Conservation (phyloP, 371 early-diverging fungal genomes). For the Apophysomyces sp. region DNA sequence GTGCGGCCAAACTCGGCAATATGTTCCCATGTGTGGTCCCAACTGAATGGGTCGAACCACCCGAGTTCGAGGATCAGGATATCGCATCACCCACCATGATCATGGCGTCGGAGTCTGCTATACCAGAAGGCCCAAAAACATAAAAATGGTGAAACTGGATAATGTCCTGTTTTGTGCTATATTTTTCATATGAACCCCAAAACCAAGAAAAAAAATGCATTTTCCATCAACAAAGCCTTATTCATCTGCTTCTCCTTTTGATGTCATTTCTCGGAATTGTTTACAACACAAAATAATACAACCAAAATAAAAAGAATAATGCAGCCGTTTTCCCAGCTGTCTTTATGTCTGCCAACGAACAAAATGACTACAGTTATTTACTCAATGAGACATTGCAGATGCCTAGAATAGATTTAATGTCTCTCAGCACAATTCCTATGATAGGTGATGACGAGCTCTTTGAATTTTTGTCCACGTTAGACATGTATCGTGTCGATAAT, state of each 20-base stretch:
- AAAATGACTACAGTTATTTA: neutral
- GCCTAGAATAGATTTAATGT: neutral
- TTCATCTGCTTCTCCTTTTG: neutral
- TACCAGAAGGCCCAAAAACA: neutral
- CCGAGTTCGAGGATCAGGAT: slow-evolving; percentile 35
- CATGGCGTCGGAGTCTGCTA: neutral
- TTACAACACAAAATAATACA: neutral
- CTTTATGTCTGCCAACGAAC: neutral
- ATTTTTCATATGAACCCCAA: neutral
- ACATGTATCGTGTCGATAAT: neutral
- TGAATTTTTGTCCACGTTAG: neutral
- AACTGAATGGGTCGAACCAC: slow-evolving; percentile 66
- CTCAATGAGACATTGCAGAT: neutral
- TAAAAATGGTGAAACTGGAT: neutral
- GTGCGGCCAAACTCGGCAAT: slow-evolving; percentile 64
- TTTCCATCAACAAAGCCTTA: neutral
- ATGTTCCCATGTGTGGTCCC: slow-evolving; percentile 72
- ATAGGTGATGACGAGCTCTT: neutral
- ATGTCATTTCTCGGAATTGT: neutral
- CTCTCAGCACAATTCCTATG: neutral
- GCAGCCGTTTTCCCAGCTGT: neutral
- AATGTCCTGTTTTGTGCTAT: neutral
- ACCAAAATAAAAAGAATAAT: too few relatives aligned
- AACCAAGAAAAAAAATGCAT: neutral
- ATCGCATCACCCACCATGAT: neutral